Evolutionary conservation across 2,329 filamentous ascomycete species (phyloP), one percentile per base, ranked within the genome.

Genomic region (Lasiodiplodia citricola): DNA sequence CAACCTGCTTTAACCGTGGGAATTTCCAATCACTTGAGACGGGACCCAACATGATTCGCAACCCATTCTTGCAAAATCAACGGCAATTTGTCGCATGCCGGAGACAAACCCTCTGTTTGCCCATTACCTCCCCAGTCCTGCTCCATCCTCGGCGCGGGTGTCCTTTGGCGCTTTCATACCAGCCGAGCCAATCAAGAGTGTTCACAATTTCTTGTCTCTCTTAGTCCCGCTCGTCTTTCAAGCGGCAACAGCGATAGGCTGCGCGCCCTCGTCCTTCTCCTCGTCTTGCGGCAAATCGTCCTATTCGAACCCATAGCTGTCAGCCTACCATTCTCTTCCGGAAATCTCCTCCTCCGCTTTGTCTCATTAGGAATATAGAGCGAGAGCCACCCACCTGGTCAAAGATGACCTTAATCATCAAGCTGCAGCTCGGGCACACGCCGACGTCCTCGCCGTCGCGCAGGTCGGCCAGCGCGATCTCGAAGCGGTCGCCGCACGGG

Each of bases 381-480:
- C 18, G 8, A 3, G 8, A n/a, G 6, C 2, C n/a, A 47, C 54
- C 74, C 80, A 96, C 93, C 77, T 88, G 80, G 72, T 98, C 96
- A 75, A 94, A 99, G 57, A 99, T 96, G 16, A 99, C 94, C 69
- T 91, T 84, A 68, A 99, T 97, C 93, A 97, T 97, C 75, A 99
- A 83, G 80, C 94, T 97, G 81, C 96, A 99, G 79, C 94, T 97
- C 25, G 96, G 96, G 76, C 96, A 99, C 13, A 98, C 92, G n/a
- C 92, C 96, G 77, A 99, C 94, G 74, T 98, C 94, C 79, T 95
- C 90, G 71, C 93, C 92, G 77, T 98, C 94, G 69, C 90, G 87
- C 75, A 99, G 84, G 79, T 98, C 94, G 67, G 87, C 88, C 68
- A 98, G 88, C 23, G 87, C 88, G 77, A 96, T 97, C 83, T 97